Evolutionary conservation across 2,329 filamentous ascomycete species (phyloP).

Genomic region (Aspergillus eucalypticola): DNA sequence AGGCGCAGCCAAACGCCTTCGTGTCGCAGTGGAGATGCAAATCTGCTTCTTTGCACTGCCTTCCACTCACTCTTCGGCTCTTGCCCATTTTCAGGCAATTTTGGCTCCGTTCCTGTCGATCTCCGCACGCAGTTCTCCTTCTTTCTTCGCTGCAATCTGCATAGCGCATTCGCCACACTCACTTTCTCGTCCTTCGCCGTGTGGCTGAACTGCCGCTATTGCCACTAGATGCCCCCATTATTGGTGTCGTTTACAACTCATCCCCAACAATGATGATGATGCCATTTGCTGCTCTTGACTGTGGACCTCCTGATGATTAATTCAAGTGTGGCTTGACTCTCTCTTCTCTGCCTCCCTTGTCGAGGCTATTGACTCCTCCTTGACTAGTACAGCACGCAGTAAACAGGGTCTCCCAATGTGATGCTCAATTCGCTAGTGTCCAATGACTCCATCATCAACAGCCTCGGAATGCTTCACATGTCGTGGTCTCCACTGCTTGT

Average conservation of each 20-base stretch:
- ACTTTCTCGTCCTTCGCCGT: background rate
- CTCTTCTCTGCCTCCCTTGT: background rate
- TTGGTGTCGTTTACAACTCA: background rate
- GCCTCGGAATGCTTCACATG: background rate
- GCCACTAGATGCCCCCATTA: background rate
- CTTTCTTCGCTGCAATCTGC: too few relatives aligned
- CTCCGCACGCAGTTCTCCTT: background rate
- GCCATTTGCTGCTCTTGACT: background rate
- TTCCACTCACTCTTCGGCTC: background rate
- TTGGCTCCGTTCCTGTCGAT: background rate
- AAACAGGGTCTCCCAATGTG: background rate
- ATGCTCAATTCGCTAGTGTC: background rate
- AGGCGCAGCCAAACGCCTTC: constrained; percentile 14
- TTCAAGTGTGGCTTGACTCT: background rate
- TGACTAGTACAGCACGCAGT: background rate
- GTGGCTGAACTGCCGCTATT: constrained; percentile 1
- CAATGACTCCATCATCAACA: background rate
- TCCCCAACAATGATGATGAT: background rate
- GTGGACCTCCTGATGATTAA: background rate
- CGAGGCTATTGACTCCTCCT: background rate
- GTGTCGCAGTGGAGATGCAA: constrained; percentile 3
- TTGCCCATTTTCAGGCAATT: background rate
- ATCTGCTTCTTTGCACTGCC: constrained; percentile 13
- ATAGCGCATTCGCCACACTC: background rate
- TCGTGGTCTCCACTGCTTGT: background rate